Evolutionary conservation across 352 stramenopile species (phyloP), one percentile per base, ranked within the genome.

Genomic region (Globisporangium cederbergense): DNA sequence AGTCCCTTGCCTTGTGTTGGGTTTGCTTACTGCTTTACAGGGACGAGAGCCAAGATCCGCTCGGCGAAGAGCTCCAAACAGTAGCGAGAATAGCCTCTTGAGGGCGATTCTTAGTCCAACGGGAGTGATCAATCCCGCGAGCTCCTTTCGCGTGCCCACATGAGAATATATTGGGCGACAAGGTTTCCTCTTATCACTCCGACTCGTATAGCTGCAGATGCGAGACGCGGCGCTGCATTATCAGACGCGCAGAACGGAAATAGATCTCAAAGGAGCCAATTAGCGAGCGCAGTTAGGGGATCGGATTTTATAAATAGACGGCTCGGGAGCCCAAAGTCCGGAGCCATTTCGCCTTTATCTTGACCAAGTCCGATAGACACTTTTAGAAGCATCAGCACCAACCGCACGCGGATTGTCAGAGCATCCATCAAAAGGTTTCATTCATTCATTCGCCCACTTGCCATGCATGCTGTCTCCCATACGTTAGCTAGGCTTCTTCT

Each of bases 141-240:
- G 36, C 43, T 42, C 36, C 36, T 42, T 42, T 42, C 36, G 36
- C 36, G 32, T 8, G 36, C 36, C 9, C 36, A 4, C 9, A 14
- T 8, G 38, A 42, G 16, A 40, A 40, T 28, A 57, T 18, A 13
- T 57, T 49, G 43, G 43, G 51, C 51, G 51, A 57, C 30, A 57
- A 43, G 51, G 51, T 28, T 20, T 30, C 18, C 51, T 43, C 51
- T 57, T 43, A 57, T 57, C 43, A 7, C 42, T 6, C 38, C 14
- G 38, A 11, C 10, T 45, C 38, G 11, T 18, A 45, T 45, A 40
- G 34, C 2, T 46, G 40, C 8, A 55, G 25, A 11, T 40, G 50
- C 16, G 50, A 56, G 50, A 56, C 50, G 50, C 50, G 50, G 50
- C 50, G 50, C 25, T 43, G 51, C 16, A 42, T 57, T 43, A 43